These are phyloP conservation scores for Backusella tuberculispora DNA, from an alignment of 192 early-diverging fungal genomes.

Conservation along the genomic window DNA sequence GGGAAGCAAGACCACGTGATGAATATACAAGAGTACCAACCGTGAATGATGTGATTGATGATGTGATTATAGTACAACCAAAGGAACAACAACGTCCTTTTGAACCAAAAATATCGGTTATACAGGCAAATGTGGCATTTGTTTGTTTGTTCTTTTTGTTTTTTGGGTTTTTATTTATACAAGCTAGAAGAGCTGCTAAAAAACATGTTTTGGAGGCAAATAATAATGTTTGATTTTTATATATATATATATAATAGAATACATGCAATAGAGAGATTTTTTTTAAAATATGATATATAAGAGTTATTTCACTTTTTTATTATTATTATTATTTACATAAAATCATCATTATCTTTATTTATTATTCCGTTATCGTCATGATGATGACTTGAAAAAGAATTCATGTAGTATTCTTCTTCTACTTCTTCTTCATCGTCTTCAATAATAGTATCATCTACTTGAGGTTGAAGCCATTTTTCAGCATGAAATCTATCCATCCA, in stretches of 20 bases:
- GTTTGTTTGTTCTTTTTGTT: neutral
- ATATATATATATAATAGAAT: no score
- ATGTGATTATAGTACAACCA: neutral
- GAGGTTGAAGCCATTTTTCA: slow-evolving; percentile 13
- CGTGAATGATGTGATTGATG: neutral
- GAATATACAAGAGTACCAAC: neutral
- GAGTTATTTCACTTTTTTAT: no score
- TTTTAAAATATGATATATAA: no score
- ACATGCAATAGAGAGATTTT: no score
- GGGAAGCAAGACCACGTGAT: neutral
- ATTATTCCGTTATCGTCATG: neutral
- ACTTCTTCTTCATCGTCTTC: neutral
- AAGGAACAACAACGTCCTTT: neutral
- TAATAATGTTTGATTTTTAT: no score
- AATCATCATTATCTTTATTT: neutral
- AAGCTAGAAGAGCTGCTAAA: neutral
- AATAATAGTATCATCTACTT: neutral
- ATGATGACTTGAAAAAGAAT: neutral
- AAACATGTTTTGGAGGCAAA: no score
- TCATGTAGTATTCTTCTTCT: neutral
- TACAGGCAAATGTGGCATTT: neutral
- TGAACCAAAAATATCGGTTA: neutral
- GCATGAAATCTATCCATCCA: neutral
- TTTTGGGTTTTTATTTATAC: neutral
- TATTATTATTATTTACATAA: neutral